phyloP scores from a whole-genome alignment of 805 yeast species.

The baker's yeast (Saccharomyces cerevisiae) region DNA sequence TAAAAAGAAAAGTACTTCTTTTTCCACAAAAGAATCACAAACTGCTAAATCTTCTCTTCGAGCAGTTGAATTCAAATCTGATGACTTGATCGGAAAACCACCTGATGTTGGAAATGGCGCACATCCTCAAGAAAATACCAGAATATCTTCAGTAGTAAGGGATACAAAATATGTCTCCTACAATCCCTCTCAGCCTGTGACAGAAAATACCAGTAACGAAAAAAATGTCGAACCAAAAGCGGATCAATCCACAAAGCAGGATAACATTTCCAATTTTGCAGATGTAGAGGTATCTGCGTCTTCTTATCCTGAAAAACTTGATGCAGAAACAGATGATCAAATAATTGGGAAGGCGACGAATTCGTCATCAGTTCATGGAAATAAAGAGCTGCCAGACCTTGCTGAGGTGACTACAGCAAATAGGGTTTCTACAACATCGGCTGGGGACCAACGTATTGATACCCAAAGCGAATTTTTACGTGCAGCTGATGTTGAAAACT shows the following conservation, averaged over 20 bases:
- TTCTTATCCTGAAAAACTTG: background rate
- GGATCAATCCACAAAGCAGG: background rate
- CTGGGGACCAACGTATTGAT: background rate
- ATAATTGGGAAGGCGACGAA: background rate
- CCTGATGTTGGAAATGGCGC: background rate
- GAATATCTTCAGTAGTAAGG: slow-evolving; percentile 14
- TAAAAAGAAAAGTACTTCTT: slow-evolving; percentile 1
- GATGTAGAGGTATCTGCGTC: background rate
- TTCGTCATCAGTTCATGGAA: background rate
- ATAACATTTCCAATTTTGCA: background rate
- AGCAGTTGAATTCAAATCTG: background rate
- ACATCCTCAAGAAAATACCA: background rate
- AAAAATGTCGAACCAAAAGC: background rate
- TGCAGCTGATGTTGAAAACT: background rate
- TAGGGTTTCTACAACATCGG: background rate
- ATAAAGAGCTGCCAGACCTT: background rate
- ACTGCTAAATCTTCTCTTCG: background rate
- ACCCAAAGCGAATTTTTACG: background rate
- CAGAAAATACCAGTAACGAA: background rate
- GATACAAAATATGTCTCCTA: slow-evolving; percentile 1
- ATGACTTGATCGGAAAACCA: background rate
- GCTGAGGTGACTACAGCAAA: background rate
- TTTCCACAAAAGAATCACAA: background rate
- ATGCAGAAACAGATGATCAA: background rate
- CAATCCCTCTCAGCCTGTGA: background rate